Percentiles rank a stretch among this genome's conserved stretches.
Evolutionary conservation across 768 basidiomycete genomes (phyloP).

Genomic region (Pisolithus sp.): DNA sequence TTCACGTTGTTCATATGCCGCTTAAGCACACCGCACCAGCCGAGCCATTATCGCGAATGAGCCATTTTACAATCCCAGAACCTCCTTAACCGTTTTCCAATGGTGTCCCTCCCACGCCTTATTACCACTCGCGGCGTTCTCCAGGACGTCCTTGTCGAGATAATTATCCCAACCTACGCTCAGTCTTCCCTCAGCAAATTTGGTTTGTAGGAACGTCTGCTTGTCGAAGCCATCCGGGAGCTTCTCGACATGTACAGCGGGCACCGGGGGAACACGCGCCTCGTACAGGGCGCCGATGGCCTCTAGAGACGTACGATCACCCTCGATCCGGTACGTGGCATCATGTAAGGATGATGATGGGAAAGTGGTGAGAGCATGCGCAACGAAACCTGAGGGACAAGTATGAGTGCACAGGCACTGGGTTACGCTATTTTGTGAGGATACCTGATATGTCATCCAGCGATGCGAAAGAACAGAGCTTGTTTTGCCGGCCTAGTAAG

Average conservation of each 20-base stretch:
- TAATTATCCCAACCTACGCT: constrained; percentile 32
- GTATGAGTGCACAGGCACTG: neutral
- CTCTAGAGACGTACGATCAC: constrained; percentile 24
- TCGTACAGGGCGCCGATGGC: constrained; percentile 25
- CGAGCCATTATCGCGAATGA: constrained; percentile 58
- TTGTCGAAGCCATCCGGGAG: constrained; percentile 26
- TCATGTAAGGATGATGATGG: constrained; percentile 21
- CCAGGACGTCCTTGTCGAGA: constrained; percentile 23
- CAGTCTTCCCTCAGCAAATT: constrained; percentile 22
- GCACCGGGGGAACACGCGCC: constrained; percentile 12
- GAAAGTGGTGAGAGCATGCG: constrained; percentile 27
- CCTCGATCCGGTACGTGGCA: constrained; percentile 30
- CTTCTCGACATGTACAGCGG: constrained; percentile 17
- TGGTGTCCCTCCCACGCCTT: constrained; percentile 28
- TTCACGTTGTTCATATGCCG: too few species aligned
- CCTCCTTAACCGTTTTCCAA: constrained; percentile 26
- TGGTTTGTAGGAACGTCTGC: constrained; percentile 25
- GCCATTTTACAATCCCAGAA: constrained; percentile 22
- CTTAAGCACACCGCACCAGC: too few species aligned
- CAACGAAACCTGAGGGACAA: constrained; percentile 27
- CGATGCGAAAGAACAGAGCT: constrained; percentile 25
- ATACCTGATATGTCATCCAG: constrained; percentile 30
- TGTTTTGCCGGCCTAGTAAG: constrained; percentile 28
- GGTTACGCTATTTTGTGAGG: neutral
- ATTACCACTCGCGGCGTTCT: constrained; percentile 27